A percentile compares a stretch with the other conserved stretches of the same genome.
Conservation (phyloP, 805 yeast genomes). For the Wickerhamiella sorbophila region DNA sequence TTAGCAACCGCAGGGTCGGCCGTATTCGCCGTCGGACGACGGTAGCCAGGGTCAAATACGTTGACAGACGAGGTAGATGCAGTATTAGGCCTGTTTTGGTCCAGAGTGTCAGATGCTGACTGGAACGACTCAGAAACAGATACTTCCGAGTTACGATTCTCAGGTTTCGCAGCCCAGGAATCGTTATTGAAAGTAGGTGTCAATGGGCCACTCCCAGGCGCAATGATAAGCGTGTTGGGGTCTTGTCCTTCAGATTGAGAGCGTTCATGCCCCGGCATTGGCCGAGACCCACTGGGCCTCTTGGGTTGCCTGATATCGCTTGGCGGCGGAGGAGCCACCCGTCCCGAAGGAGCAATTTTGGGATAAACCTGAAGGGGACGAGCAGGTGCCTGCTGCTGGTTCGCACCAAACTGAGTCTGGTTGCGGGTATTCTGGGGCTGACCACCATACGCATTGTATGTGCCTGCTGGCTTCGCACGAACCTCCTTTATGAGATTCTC, state of each 20-base stretch:
- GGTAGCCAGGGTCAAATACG: constrained; percentile 17
- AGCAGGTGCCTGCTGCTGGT: too few relatives aligned
- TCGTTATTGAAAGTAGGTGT: constrained; percentile 18
- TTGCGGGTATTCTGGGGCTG: background rate
- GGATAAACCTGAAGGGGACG: background rate
- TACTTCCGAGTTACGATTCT: constrained; percentile 6
- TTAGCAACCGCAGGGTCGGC: background rate
- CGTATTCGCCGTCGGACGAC: background rate
- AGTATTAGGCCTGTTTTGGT: constrained; percentile 8
- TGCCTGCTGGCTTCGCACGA: background rate
- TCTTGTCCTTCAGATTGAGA: constrained; percentile 24
- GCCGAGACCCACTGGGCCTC: constrained; percentile 1
- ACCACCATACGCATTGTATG: background rate
- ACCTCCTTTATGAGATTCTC: background rate
- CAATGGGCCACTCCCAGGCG: constrained; percentile 14
- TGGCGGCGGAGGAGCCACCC: background rate
- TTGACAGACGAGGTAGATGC: constrained; percentile 4
- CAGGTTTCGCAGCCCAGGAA: constrained; percentile 1
- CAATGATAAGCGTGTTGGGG: constrained; percentile 20
- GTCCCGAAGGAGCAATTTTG: background rate
- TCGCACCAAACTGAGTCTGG: too few relatives aligned
- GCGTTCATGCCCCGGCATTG: constrained; percentile 18
- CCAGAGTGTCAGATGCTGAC: constrained; percentile 16
- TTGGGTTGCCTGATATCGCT: background rate
- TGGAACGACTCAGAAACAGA: constrained; percentile 18